phyloP scores from a whole-genome alignment of 2,329 filamentous ascomycete species.

The Beauveria varroae region DNA sequence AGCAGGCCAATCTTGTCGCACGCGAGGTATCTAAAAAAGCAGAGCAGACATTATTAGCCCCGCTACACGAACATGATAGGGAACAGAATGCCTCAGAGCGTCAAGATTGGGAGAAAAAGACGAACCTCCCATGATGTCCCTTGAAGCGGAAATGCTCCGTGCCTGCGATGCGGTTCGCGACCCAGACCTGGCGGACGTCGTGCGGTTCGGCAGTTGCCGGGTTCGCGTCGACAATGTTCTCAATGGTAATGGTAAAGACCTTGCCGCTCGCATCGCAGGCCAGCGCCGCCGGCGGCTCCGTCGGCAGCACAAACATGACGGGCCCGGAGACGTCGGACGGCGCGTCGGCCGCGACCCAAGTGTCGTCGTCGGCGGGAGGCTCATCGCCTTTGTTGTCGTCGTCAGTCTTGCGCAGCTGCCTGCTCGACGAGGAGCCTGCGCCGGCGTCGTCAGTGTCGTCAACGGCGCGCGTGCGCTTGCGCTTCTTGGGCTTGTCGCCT shows the following conservation, averaged over 20 bases:
- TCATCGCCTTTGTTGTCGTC: conserved; percentile 17
- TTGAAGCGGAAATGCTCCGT: conserved; percentile 81
- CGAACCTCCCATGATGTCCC: conserved; percentile 74
- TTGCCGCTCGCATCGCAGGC: conserved; percentile 82
- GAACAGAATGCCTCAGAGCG: too few species aligned
- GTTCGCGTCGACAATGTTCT: conserved; percentile 83
- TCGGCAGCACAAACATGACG: conserved; percentile 73
- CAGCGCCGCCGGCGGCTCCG: conserved; percentile 63
- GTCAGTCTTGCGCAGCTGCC: conserved; percentile 17
- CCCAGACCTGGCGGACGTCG: conserved; percentile 92
- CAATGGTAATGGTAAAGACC: conserved; percentile 72
- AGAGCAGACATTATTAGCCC: background rate
- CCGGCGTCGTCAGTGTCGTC: conserved; percentile 35
- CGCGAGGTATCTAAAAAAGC: conserved; percentile 60
- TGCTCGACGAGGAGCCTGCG: conserved; percentile 27
- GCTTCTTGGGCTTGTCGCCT: conserved; percentile 92
- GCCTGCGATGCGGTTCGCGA: conserved; percentile 75
- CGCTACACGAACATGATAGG: too few species aligned
- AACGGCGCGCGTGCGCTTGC: conserved; percentile 66
- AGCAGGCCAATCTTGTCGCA: conserved; percentile 79
- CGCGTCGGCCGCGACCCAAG: conserved; percentile 81
- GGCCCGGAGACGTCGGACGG: conserved; percentile 72
- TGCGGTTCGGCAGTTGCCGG: conserved; percentile 85
- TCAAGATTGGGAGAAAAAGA: background rate
- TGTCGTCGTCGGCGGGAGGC: conserved; percentile 58